Evolutionary conservation across 768 basidiomycete genomes (phyloP).

Genomic region (Hortiboletus flavorubellus): DNA sequence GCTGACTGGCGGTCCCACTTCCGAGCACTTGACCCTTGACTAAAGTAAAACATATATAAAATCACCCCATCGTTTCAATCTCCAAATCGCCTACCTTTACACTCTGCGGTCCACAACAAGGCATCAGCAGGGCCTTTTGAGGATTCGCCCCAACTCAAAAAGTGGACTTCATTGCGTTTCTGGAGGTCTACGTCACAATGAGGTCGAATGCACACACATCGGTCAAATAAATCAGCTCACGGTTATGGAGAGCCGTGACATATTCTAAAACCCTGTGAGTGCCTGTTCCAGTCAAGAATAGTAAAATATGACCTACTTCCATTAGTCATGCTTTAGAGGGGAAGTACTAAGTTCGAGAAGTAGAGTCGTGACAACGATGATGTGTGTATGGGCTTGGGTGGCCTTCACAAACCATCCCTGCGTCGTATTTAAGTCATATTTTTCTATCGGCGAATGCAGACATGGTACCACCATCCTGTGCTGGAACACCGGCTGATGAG

Average conservation of each 20-base stretch:
- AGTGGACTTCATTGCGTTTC: constrained; percentile 21
- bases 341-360: not conserved
- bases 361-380: not conserved
- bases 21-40: constrained; percentile 50
- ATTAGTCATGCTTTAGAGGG: constrained; percentile 12
- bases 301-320: constrained; percentile 18
- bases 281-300: not conserved
- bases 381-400: constrained; percentile 1
- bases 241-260: constrained; percentile 43
- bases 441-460: constrained; percentile 7
- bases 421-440: constrained; percentile 25
- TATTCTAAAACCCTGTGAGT: constrained; percentile 27
- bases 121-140: constrained; percentile 41
- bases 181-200: constrained; percentile 36
- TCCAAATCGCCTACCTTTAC: constrained; percentile 45
- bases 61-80: not conserved
- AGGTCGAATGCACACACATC: not conserved
- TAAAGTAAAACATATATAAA: constrained; percentile 22
- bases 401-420: not conserved
- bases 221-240: constrained; percentile 28
- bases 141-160: constrained; percentile 42
- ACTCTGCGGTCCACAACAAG: constrained; percentile 49
- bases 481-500: constrained; percentile 1
- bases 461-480: not conserved
- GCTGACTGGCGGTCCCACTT: constrained; percentile 41